Evolutionary conservation across 768 basidiomycete genomes (phyloP), one percentile per base, ranked within the genome.

Genomic region (Tulasnella sp.): DNA sequence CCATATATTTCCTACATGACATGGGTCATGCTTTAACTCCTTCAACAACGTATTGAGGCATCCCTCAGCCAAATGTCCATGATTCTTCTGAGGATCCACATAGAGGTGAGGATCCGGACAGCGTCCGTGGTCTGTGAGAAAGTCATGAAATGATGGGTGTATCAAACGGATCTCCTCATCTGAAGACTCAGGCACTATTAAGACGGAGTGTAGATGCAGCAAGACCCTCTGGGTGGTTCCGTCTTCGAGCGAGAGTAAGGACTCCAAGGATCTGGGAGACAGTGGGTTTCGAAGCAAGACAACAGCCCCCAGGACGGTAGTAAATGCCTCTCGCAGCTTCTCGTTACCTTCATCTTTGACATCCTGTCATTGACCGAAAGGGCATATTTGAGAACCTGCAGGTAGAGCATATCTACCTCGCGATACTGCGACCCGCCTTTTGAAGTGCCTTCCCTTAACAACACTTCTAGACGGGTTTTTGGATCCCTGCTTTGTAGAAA

Each of bases 101-200:
- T 21, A 21, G 56, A 76, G 44, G 6, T 12, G 75, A 1, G 4
- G 2, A 27, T 76, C 75, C 9, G 44, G 36, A 52, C 75, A 76
- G n/a, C 75, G 44, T 10, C 34, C 14, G 38, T 10, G 56, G 9
- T 79, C 39, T n/a, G 12, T 80, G 38, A 80, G 39, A 42, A 80
- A 80, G 44, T 68, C 39, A 12, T 27, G 79, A 52, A 80, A 80
- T 39, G 79, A 80, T 8, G 31, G 79, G 34, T 80, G 79, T 9
- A 56, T 16, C 27, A 80, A 9, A 10, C 77, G 76, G 48, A 79
- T n/a, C 12, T 7, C 8, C 8, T 74, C n/a, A 21, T 78, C 71
- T 3, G 34, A 7, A 6, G 19, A 18, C 9, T 27, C 34, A 31
- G 77, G 34, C 3, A 72, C 39, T 12, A 78, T 27, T 8, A 78